Base-by-base conservation (phyloP, 148 eudicot genomes). In the Silene conica region DNA sequence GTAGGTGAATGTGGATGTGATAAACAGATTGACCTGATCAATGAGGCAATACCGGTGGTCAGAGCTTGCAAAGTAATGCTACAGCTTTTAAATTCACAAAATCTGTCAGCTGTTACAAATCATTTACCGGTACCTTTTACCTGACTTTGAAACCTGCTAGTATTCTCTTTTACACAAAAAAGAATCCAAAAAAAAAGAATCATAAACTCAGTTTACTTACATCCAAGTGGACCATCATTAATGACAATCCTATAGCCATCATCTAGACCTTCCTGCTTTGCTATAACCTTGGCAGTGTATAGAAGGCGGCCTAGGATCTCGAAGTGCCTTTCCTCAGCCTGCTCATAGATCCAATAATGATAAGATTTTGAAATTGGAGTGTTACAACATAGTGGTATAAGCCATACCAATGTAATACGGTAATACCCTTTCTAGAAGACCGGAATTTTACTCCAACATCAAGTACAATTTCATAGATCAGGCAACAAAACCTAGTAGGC, bases 221-320 rank as follows among this genome's bases (percentile, higher is more conserved):
- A 86, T 87, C 96, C 97, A 25, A 71, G 79, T 38, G 96, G 93
- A 22, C 97, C 97, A 61, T 92, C 97, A 58, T 92, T 92, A 75
- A 92, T 92, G 80, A 92, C 97, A 75, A 90, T 56, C 80, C 97
- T 86, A 76, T 58, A 92, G 43, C 97, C 97, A 73, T 92, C 88
- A 8, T 87, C 91, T n/a, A 92, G 96, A 59, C 90, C 91, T 86
- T 92, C 97, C 75, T 92, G 96, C 74, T 90, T 88, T 45, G 97
- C 96, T 26, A 92, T 80, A 19, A 88, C 85, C 79, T 90, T 92
- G 21, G 97, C 96, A 22, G 93, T 83, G 87, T 92, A 90, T 22
- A 90, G 85, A 82, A 92, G 89, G 19, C 76, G 86, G 63, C 97
- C 97, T 58, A 92, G 89, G 77, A 90, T 87, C 73, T 92, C 89